Evolutionary conservation across 148 eudicot species (phyloP).

Genomic region (Beta vulgaris): DNA sequence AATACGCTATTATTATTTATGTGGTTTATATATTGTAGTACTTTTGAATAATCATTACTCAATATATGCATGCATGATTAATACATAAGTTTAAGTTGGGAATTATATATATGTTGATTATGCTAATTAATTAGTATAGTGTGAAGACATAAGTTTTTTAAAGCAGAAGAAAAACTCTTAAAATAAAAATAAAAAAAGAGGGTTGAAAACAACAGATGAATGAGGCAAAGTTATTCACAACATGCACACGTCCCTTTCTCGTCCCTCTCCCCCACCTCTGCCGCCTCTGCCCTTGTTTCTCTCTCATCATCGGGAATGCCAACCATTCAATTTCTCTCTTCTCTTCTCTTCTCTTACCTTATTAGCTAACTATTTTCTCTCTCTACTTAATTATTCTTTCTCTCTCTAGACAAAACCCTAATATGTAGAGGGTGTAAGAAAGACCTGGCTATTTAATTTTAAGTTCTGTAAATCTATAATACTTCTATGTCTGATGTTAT

Average conservation of each 20-base stretch:
- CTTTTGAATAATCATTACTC: no score
- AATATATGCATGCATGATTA: no score
- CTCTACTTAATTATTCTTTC: not conserved
- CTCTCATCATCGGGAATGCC: constrained; percentile 39
- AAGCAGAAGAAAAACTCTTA: not conserved
- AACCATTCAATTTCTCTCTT: constrained; percentile 40
- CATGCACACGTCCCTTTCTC: constrained; percentile 90
- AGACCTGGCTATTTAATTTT: not conserved
- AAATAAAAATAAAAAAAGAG: constrained; percentile 21
- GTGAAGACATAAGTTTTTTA: not conserved
- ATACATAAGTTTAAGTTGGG: no score
- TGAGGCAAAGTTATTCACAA: constrained; percentile 43
- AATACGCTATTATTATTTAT: no score
- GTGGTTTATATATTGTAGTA: no score
- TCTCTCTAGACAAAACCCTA: not conserved
- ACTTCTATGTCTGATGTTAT: no score
- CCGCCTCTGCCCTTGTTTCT: constrained; percentile 45
- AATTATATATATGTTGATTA: no score
- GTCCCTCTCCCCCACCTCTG: constrained; percentile 66
- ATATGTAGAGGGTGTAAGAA: not conserved
- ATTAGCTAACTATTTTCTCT: not conserved
- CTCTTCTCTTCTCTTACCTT: not conserved
- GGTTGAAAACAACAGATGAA: constrained; percentile 38
- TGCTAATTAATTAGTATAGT: not conserved
- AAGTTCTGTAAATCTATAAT: no score